Evolutionary conservation across 2,329 filamentous ascomycete species (phyloP).

Genomic region (Colletotrichum somersetense): DNA sequence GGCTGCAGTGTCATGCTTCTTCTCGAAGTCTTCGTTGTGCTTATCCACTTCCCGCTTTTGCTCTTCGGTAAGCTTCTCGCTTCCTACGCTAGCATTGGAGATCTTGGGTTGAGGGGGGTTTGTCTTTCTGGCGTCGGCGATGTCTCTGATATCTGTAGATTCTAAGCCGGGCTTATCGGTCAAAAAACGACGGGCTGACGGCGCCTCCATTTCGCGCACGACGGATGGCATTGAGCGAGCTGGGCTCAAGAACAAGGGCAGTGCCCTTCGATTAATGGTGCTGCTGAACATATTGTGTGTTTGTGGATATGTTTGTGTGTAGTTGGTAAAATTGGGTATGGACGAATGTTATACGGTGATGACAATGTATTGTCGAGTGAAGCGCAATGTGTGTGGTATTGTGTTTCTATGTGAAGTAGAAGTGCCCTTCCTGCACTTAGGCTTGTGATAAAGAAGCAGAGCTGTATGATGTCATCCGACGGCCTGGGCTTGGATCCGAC

Average conservation of each 20-base stretch:
- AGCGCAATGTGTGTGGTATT: not conserved
- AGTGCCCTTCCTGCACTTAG: no score
- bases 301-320: not conserved
- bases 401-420: no score
- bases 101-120: constrained; percentile 64
- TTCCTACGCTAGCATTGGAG: constrained; percentile 58
- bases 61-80: constrained; percentile 58
- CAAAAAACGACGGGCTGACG: constrained; percentile 2
- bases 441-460: constrained; percentile 11
- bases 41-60: constrained; percentile 68
- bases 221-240: not conserved
- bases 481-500: not conserved
- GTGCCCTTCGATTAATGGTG: not conserved
- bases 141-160: constrained; percentile 30
- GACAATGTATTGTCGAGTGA: not conserved
- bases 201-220: not conserved
- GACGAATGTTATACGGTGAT: not conserved
- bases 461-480: constrained; percentile 34
- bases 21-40: constrained; percentile 70
- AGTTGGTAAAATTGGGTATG: not conserved
- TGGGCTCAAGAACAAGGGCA: not conserved
- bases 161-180: constrained; percentile 35
- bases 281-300: constrained; percentile 11
- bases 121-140: constrained; percentile 40
- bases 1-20: constrained; percentile 62